A percentile compares a stretch with the other conserved stretches of the same genome.
Evolutionary conservation across 2,329 filamentous ascomycete genomes (phyloP).

Genomic region (Diaporthe citriasiana): DNA sequence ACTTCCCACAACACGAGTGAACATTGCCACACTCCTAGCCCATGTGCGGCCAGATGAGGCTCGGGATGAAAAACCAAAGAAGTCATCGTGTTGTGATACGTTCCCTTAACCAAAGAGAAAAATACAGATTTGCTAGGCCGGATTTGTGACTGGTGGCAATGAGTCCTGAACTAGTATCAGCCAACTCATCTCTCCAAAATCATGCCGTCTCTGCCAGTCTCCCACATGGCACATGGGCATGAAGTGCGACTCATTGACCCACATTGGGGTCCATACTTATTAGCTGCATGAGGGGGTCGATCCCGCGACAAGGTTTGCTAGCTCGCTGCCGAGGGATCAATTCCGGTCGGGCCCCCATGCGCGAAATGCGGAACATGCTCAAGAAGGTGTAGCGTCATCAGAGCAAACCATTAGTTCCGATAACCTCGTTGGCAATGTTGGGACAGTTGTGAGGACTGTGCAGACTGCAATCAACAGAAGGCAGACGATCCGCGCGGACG

Average conservation of each 20-base stretch:
- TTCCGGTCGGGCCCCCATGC: background rate
- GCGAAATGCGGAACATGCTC: background rate
- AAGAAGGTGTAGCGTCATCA: background rate
- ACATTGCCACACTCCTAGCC: background rate
- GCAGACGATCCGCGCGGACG: too few relatives aligned
- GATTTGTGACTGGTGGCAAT: background rate
- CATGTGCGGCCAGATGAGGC: background rate
- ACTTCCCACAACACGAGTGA: too few relatives aligned
- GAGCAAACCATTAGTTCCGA: background rate
- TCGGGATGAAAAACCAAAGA: background rate
- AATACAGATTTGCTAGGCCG: background rate
- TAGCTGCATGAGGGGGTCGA: slow-evolving; percentile 20
- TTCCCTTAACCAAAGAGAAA: background rate
- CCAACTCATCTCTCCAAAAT: slow-evolving; percentile 10
- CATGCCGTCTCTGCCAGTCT: background rate
- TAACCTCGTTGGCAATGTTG: background rate
- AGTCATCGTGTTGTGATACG: background rate
- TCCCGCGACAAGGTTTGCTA: slow-evolving; percentile 20
- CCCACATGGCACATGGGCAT: too few relatives aligned
- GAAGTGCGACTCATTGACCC: slow-evolving; percentile 8
- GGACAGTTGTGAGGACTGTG: background rate
- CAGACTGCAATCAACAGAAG: background rate
- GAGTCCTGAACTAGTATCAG: background rate
- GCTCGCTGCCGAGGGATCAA: slow-evolving; percentile 1
- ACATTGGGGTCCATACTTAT: background rate